Conservation (phyloP, 441 rosid species). For the Biscutella auriculata region DNA sequence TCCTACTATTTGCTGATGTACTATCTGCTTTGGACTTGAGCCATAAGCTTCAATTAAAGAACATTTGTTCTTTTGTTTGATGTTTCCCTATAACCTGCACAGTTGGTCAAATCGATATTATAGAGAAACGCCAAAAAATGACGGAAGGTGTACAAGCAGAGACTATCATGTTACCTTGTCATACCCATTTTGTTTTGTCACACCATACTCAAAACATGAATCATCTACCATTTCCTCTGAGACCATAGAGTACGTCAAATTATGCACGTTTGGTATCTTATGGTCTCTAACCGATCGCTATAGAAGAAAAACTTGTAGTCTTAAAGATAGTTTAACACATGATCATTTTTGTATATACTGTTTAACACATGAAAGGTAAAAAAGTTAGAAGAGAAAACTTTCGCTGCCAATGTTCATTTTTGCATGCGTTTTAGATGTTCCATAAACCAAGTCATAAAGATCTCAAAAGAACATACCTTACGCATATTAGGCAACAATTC, state of each 20-base stretch:
- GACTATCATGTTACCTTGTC: slow-evolving; percentile 9
- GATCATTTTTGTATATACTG: slow-evolving; percentile 1
- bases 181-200: slow-evolving; percentile 10
- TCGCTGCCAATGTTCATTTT: background rate
- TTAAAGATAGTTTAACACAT: slow-evolving; percentile 3
- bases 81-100: slow-evolving; percentile 18
- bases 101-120: slow-evolving; percentile 1
- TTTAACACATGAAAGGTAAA: too few species aligned
- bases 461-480: slow-evolving; percentile 20
- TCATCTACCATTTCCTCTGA: background rate
- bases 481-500: slow-evolving; percentile 11
- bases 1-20: background rate
- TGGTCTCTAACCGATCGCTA: slow-evolving; percentile 13
- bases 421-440: background rate
- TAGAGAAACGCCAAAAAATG: background rate
- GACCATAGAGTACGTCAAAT: background rate
- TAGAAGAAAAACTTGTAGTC: slow-evolving; percentile 8
- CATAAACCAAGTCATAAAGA: background rate
- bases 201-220: slow-evolving; percentile 6
- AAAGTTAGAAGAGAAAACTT: background rate
- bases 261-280: slow-evolving; percentile 11
- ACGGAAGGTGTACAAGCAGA: background rate
- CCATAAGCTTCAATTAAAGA: slow-evolving; percentile 25
- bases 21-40: slow-evolving; percentile 27
- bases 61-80: slow-evolving; percentile 9